Conservation (phyloP, 768 basidiomycete genomes). For the Podaxis mareebaensis region DNA sequence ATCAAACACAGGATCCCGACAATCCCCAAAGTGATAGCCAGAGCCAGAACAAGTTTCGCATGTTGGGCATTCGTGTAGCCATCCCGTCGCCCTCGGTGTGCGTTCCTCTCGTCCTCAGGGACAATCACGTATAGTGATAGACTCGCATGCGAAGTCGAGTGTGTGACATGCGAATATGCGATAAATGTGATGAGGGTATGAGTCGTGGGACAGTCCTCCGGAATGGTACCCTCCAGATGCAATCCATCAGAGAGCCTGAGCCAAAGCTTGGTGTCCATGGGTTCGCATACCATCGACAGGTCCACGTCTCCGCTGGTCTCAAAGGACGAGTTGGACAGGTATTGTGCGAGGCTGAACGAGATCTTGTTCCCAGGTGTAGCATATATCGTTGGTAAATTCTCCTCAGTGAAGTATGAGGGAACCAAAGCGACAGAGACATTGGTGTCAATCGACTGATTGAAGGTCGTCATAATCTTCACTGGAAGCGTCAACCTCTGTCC, state of each 20-base stretch:
- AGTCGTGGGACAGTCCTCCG: constrained; percentile 40
- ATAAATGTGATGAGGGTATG: constrained; percentile 59
- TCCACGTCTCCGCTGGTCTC: constrained; percentile 40
- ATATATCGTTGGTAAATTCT: constrained; percentile 57
- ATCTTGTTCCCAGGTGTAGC: constrained; percentile 52
- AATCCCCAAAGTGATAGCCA: constrained; percentile 62
- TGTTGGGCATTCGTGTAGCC: constrained; percentile 45
- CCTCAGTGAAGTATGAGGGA: constrained; percentile 68
- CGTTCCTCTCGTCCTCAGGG: constrained; percentile 33
- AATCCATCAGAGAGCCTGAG: constrained; percentile 25
- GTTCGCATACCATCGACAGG: constrained; percentile 57
- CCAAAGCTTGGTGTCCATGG: constrained; percentile 26
- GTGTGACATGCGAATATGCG: constrained; percentile 65
- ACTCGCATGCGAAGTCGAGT: constrained; percentile 69
- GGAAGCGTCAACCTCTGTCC: constrained; percentile 45
- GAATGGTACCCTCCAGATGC: constrained; percentile 57
- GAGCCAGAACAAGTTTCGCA: constrained; percentile 50
- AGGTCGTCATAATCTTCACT: constrained; percentile 58
- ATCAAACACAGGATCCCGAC: constrained; percentile 60
- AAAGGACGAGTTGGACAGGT: constrained; percentile 52
- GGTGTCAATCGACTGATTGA: constrained; percentile 68
- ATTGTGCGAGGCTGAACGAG: constrained; percentile 52
- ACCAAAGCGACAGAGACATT: constrained; percentile 66
- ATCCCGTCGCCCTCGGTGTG: constrained; percentile 31
- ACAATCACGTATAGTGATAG: constrained; percentile 51